These are phyloP conservation scores for Parasarocladium wereldwijsianum DNA, from an alignment of 2,329 filamentous ascomycete genomes.

Conservation along the genomic window DNA sequence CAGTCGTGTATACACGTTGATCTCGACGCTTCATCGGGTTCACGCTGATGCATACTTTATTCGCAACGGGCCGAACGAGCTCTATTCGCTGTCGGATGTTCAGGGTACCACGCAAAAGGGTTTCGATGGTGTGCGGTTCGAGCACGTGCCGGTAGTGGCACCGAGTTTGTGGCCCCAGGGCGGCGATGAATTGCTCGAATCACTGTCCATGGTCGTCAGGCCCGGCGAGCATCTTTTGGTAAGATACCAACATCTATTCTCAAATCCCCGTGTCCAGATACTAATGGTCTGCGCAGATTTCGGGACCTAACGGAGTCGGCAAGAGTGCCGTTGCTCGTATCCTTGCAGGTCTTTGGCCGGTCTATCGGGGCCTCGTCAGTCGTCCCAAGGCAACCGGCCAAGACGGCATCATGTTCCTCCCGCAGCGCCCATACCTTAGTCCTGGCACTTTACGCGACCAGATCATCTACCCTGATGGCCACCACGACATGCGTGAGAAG, in stretches of 20 bases:
- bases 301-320: conserved; percentile 85
- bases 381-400: conserved; percentile 65
- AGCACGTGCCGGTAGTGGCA: conserved; percentile 85
- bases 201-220: conserved; percentile 76
- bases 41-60: conserved; percentile 80
- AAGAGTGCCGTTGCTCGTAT: conserved; percentile 82
- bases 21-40: conserved; percentile 85
- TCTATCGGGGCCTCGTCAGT: conserved; percentile 84
- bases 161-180: conserved; percentile 78
- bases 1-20: conserved; percentile 86
- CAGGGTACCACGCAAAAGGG: conserved; percentile 90
- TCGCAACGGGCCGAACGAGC: conserved; percentile 52
- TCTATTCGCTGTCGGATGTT: conserved; percentile 80
- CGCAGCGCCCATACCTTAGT: conserved; percentile 82
- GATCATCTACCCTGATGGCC: conserved; percentile 93
- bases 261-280: neutral
- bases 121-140: conserved; percentile 85
- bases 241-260: conserved; percentile 11
- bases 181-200: conserved; percentile 82
- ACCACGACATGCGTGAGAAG: conserved; percentile 80
- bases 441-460: conserved; percentile 90
- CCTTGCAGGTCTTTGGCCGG: conserved; percentile 86
- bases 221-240: conserved; percentile 79
- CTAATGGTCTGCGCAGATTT: conserved; percentile 39
- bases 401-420: conserved; percentile 97